Conservation (phyloP, 345 rosid genomes). For the Trapa bicornis region DNA sequence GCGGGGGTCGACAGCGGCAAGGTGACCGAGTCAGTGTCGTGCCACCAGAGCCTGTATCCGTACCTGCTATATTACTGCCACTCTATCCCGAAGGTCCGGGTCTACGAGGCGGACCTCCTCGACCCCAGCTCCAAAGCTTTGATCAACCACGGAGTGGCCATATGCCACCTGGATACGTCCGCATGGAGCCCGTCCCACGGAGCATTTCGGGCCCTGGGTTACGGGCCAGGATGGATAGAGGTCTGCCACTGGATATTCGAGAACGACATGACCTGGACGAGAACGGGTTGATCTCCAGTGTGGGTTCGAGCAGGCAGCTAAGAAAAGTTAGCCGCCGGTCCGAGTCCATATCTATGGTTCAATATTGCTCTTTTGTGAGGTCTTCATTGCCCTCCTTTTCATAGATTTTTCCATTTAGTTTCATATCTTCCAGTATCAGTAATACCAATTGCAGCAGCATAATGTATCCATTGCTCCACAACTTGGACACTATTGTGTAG, state of each 20-base stretch:
- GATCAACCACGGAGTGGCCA: slow-evolving; percentile 70
- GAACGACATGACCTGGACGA: slow-evolving; percentile 71
- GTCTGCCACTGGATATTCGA: slow-evolving; percentile 25
- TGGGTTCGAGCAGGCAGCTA: too few species aligned
- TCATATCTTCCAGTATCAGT: too few species aligned
- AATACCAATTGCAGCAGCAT: too few species aligned
- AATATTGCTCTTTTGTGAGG: too few species aligned
- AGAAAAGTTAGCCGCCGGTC: too few species aligned
- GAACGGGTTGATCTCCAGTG: slow-evolving; percentile 17
- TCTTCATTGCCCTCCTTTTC: too few species aligned
- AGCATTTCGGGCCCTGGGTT: slow-evolving; percentile 60
- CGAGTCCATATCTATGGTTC: too few species aligned
- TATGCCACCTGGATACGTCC: slow-evolving; percentile 82
- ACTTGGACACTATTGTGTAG: too few species aligned
- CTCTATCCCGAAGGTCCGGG: slow-evolving; percentile 78
- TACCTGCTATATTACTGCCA: slow-evolving; percentile 76
- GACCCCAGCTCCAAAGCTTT: slow-evolving; percentile 31
- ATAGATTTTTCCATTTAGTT: too few species aligned
- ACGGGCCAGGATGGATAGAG: slow-evolving; percentile 56
- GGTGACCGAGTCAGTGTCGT: slow-evolving; percentile 28
- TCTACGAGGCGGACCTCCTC: slow-evolving; percentile 55
- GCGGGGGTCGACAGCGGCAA: slow-evolving; percentile 26
- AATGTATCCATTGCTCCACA: too few species aligned
- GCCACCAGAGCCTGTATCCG: slow-evolving; percentile 73
- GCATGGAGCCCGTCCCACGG: slow-evolving; percentile 72